These are phyloP conservation scores for Arthrobotrys conoides DNA, from an alignment of 2,329 filamentous ascomycete species.

Conservation along the genomic window DNA sequence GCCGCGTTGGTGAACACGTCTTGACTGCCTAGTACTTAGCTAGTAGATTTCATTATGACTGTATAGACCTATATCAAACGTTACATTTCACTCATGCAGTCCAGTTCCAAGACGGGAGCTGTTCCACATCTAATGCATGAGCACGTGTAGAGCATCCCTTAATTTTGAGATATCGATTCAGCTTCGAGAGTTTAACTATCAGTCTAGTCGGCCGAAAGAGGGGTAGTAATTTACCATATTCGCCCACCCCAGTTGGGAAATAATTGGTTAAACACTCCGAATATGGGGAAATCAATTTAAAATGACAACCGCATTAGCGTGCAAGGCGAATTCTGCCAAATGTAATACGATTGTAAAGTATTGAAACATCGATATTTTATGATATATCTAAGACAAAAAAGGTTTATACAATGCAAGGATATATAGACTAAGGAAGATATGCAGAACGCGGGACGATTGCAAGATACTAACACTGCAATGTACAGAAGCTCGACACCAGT, in stretches of 20 bases:
- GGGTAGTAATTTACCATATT: not conserved
- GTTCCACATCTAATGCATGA: constrained; percentile 7
- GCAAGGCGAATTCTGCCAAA: constrained; percentile 8
- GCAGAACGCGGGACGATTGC: constrained; percentile 5
- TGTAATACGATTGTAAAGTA: not conserved
- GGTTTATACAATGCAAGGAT: not conserved
- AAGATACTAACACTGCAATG: constrained; percentile 3
- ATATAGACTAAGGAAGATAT: constrained; percentile 1
- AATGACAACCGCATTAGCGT: constrained; percentile 1
- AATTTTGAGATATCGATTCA: constrained; percentile 13
- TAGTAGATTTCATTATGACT: not conserved
- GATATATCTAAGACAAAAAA: constrained; percentile 11
- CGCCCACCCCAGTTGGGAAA: not conserved
- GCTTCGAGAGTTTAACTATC: not conserved
- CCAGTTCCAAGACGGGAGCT: not conserved
- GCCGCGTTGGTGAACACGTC: constrained; percentile 6
- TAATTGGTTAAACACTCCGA: not conserved
- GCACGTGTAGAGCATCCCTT: constrained; percentile 16
- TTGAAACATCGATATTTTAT: constrained; percentile 9
- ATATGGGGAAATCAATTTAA: not conserved
- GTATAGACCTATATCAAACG: not conserved
- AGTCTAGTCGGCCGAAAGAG: constrained; percentile 21
- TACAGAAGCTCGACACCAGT: not conserved
- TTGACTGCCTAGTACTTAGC: constrained; percentile 38
- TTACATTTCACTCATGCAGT: constrained; percentile 19